Evolutionary conservation across 306 rosid genomes (phyloP), one percentile per base, ranked within the genome.

Genomic region (Bauhinia variegata): DNA sequence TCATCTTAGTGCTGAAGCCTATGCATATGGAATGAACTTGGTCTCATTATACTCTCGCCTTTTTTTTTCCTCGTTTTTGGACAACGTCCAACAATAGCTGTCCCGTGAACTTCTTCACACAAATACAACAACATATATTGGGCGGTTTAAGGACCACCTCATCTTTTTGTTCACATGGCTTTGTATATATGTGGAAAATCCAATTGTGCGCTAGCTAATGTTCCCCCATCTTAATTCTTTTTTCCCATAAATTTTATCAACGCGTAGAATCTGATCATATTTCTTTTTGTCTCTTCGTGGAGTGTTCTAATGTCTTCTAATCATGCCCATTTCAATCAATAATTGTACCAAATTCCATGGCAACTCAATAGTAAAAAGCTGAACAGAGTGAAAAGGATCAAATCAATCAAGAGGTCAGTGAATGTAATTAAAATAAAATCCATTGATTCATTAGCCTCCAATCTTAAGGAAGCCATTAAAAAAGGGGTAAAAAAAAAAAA

Each of bases 101-200:
- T 83, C 89, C 65, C 50, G 72, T 80, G 86, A 80, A 81, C 80
- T 68, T 70, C 60, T 68, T 63, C 80, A 68, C 77, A 54, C 86
- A 87, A 72, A 81, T 60, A 79, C 79, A 85, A 83, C 67, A 75
- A 37, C 54, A 70, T 49, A 80, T 80, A 65, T 74, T 18, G 85
- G 74, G 72, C 37, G 71, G 74, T 49, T 58, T 65, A 80, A 79
- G 97, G 98, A 93, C 97, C 98, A 89, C 96, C 88, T 80, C 88
- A 87, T 86, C 91, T 83, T 74, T 70, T 34, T 17, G 82, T 73
- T 81, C 87, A 82, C 86, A 79, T 71, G 78, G 75, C 83, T 75
- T 67, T 84, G 83, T 84, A 74, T 78, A 84, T 73, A 58, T 84
- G 75, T 78, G 80, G 75, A 77, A 74, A 67, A 76, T 72, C 82